Evolutionary conservation across 441 rosid species (phyloP).

Genomic region (Bruguiera hainesii): DNA sequence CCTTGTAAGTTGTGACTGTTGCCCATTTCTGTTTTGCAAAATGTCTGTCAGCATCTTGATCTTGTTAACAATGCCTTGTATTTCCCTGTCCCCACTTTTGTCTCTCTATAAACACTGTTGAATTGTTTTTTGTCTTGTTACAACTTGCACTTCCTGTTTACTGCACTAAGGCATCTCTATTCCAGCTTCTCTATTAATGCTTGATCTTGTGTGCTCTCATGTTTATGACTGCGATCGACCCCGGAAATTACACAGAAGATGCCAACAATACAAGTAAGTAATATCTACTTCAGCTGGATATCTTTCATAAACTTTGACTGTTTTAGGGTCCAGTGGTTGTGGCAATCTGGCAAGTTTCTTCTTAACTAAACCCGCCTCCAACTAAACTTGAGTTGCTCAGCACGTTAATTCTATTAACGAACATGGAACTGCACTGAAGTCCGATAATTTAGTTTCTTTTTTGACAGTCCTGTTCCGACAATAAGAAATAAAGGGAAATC

Average conservation of each 20-base stretch:
- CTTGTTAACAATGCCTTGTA: not conserved
- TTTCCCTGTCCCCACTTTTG: too few relatives aligned
- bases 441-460: not conserved
- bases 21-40: too few relatives aligned
- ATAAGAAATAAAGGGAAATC: not conserved
- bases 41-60: not conserved
- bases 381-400: not conserved
- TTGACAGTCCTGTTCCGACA: not conserved
- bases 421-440: not conserved
- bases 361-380: not conserved
- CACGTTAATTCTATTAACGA: not conserved
- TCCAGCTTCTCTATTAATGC: too few relatives aligned
- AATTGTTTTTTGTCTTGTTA: too few relatives aligned
- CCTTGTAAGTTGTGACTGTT: not conserved
- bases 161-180: too few relatives aligned
- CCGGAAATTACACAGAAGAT: slow-evolving; percentile 53
- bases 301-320: not conserved
- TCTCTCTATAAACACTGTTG: too few relatives aligned
- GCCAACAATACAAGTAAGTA: slow-evolving; percentile 90
- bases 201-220: too few relatives aligned
- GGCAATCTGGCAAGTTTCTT: not conserved
- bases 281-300: not conserved
- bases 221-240: slow-evolving; percentile 11
- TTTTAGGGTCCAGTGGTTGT: not conserved
- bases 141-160: too few relatives aligned